Conservation (phyloP, 768 basidiomycete genomes). For the Suillus brevipes region DNA sequence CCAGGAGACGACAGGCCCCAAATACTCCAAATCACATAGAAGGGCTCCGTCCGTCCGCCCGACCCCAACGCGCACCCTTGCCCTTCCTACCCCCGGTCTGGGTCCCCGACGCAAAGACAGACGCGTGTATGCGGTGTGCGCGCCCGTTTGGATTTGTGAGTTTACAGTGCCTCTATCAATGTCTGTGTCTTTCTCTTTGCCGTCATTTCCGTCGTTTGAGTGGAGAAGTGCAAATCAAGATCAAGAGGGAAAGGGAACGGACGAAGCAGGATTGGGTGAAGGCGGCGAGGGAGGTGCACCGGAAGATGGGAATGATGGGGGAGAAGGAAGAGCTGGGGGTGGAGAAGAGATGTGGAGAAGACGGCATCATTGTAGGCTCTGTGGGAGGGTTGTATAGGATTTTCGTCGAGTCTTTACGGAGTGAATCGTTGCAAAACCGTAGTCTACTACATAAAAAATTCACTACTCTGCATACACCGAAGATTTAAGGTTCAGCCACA, state of each 20-base stretch:
- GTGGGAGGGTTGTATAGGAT: slow-evolving; percentile 84
- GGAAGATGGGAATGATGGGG: slow-evolving; percentile 3
- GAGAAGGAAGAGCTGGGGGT: slow-evolving; percentile 14
- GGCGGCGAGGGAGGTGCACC: slow-evolving; percentile 5
- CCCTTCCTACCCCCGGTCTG: slow-evolving; percentile 89
- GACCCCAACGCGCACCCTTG: no score
- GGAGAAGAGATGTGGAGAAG: slow-evolving; percentile 46
- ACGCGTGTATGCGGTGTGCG: slow-evolving; percentile 83
- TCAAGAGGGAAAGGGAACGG: not conserved
- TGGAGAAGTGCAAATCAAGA: not conserved
- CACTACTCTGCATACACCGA: no score
- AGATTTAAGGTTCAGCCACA: no score
- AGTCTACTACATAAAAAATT: no score
- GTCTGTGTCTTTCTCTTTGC: slow-evolving; percentile 1
- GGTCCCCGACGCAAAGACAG: slow-evolving; percentile 87
- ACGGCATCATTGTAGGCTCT: slow-evolving; percentile 84
- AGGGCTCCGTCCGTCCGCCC: no score
- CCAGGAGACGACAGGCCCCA: not conserved
- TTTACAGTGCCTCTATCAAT: not conserved
- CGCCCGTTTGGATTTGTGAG: slow-evolving; percentile 59
- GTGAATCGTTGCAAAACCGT: no score
- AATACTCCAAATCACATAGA: no score
- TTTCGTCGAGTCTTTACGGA: no score
- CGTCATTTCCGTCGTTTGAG: slow-evolving; percentile 1
- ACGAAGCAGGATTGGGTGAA: slow-evolving; percentile 5